Evolutionary conservation across 805 yeast species (phyloP), one percentile per base, ranked within the genome.

Genomic region (Barnettozyma wickerhamii): DNA sequence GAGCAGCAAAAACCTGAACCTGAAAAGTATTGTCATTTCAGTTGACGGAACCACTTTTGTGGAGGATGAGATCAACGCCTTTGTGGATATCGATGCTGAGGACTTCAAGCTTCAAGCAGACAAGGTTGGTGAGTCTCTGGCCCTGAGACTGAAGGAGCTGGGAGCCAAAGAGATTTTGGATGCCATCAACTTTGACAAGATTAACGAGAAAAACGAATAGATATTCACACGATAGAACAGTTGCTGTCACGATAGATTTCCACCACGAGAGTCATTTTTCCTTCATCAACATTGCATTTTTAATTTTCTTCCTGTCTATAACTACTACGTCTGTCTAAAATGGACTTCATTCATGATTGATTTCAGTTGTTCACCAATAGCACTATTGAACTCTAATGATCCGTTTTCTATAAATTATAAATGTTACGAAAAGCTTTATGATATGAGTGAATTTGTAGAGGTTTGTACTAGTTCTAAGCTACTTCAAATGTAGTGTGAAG

Each of bases 161-260:
- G 99, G 99, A 32, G 98, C 95, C 12, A 86, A 83, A 60, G 68
- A 66, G 41, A 91, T 91, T 37, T 72, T 91, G 50, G 93, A 88
- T 52, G 79, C 71, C 49, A 86, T 91, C 50, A 85, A 88, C 56
- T 79, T 79, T 51, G 81, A 78, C 40, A 79, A 75, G 59, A 75
- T 84, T 50, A 56, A 62, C 24, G 58, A 53, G 43, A 55, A 53
- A 46, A 51, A 55, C 38, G 62, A 63, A 52, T 56, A 47, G 43
- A 17, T n/a, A 13, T 24, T 30, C 12, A 12, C 5, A 24, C 20
- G n/a, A 29, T 9, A 19, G 12, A 15, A 23, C 12, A 23, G 27
- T 9, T 23, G 9, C 27, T 23, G 27, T 12, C n/a, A n/a, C n/a
- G n/a, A n/a, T n/a, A n/a, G n/a, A n/a, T n/a, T n/a, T n/a, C n/a